phyloP scores from a whole-genome alignment of 176 grass and related monocot genomes.

The Melocanna baccifera region DNA sequence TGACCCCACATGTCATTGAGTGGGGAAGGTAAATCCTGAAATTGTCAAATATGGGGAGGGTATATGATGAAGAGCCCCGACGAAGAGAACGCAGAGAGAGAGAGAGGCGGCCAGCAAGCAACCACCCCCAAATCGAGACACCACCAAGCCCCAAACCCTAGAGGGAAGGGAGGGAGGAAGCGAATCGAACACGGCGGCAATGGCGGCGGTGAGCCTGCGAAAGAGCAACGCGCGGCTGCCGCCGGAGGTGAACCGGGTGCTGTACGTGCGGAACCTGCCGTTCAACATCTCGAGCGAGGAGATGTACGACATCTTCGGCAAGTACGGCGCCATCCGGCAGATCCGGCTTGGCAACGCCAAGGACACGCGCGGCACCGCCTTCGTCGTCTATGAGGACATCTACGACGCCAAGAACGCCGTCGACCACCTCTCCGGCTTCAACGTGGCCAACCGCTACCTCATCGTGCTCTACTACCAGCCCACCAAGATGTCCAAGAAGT shows the following conservation, averaged over 20 bases:
- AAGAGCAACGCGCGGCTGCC: conserved; percentile 87
- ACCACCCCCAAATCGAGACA: conserved; percentile 3
- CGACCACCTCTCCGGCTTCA: conserved; percentile 99
- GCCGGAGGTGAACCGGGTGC: conserved; percentile 91
- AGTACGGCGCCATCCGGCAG: conserved; percentile 98
- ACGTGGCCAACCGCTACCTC: conserved; percentile 98
- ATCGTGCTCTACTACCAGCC: conserved; percentile 99
- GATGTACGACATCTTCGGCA: conserved; percentile 99
- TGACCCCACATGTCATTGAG: too few species aligned
- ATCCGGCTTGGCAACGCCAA: conserved; percentile 91
- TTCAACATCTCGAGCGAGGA: conserved; percentile 99
- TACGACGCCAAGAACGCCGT: conserved; percentile 99
- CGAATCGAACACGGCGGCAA: neutral
- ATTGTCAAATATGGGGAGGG: too few species aligned
- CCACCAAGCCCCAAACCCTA: conserved; percentile 31
- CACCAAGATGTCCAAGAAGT: conserved; percentile 91
- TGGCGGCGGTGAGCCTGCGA: conserved; percentile 78
- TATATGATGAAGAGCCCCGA: too few species aligned
- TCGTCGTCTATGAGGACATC: conserved; percentile 99
- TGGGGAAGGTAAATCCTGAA: too few species aligned
- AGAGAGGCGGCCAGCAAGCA: neutral
- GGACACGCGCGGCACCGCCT: conserved; percentile 92
- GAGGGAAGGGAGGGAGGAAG: neutral
- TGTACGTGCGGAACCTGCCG: conserved; percentile 97
- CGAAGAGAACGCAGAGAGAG: neutral